Evolutionary conservation across 345 rosid species (phyloP).

Genomic region (Citrus mangshanensis): DNA sequence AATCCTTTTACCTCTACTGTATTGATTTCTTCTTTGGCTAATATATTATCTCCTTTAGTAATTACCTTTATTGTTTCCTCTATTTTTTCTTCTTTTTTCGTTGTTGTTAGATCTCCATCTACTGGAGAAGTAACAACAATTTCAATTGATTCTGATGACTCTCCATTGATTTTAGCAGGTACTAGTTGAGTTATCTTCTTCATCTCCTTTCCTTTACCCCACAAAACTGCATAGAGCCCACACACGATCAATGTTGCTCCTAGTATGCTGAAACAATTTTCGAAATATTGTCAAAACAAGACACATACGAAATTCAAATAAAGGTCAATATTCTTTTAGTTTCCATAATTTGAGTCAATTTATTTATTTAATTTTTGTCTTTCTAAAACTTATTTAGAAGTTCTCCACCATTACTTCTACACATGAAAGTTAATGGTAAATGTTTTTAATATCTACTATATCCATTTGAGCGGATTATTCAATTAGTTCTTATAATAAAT

Average conservation of each 20-base stretch:
- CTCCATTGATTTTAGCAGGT: neutral
- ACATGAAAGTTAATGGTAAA: no score
- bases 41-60: neutral
- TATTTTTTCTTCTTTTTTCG: neutral
- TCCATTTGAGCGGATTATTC: no score
- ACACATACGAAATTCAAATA: no score
- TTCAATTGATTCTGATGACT: neutral
- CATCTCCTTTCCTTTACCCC: slow-evolving; percentile 50
- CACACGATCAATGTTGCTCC: slow-evolving; percentile 44
- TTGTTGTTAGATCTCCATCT: neutral
- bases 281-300: neutral
- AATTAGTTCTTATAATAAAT: no score
- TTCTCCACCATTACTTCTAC: no score
- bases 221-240: slow-evolving; percentile 49
- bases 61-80: neutral
- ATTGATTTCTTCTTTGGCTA: neutral
- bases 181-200: slow-evolving; percentile 7
- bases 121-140: neutral
- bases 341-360: no score
- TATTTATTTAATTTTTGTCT: no score
- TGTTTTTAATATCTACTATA: no score
- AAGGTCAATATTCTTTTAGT: no score
- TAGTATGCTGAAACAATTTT: slow-evolving; percentile 30
- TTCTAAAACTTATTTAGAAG: no score
- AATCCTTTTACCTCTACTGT: neutral